phyloP scores from a whole-genome alignment of 768 basidiomycete species.

The Mycena rebaudengoi region DNA sequence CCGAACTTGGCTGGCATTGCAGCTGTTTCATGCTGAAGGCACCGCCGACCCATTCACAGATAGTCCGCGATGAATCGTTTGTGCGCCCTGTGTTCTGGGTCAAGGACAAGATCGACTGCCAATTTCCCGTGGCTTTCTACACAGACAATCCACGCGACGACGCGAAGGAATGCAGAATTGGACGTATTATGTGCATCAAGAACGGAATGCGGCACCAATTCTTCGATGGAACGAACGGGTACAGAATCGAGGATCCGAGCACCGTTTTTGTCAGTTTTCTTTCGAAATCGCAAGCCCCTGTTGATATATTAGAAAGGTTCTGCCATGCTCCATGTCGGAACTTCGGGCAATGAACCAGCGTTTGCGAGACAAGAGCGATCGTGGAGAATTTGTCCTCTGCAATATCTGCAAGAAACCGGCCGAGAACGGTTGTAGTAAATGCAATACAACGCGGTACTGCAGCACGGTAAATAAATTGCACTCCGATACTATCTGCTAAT shows the following conservation, averaged over 20 bases:
- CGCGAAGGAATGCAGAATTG: constrained; percentile 25
- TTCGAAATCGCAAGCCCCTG: not conserved
- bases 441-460: constrained; percentile 28
- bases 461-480: constrained; percentile 15
- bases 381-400: constrained; percentile 24
- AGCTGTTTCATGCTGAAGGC: not conserved
- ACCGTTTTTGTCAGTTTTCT: constrained; percentile 8
- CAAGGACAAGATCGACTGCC: constrained; percentile 21
- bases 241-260: constrained; percentile 30
- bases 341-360: constrained; percentile 24
- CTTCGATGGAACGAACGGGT: constrained; percentile 31
- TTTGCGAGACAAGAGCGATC: constrained; percentile 25
- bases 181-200: constrained; percentile 29
- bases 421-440: constrained; percentile 16
- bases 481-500: not conserved
- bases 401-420: constrained; percentile 26
- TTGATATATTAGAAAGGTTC: not conserved
- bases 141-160: constrained; percentile 27
- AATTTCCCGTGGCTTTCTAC: constrained; percentile 31
- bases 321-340: constrained; percentile 19
- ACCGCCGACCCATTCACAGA: constrained; percentile 16
- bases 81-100: constrained; percentile 24
- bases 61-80: constrained; percentile 20
- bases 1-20: not conserved
- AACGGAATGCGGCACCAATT: constrained; percentile 28